Evolutionary conservation across 306 rosid species (phyloP), one percentile per base, ranked within the genome.

Genomic region (Senna siamea): DNA sequence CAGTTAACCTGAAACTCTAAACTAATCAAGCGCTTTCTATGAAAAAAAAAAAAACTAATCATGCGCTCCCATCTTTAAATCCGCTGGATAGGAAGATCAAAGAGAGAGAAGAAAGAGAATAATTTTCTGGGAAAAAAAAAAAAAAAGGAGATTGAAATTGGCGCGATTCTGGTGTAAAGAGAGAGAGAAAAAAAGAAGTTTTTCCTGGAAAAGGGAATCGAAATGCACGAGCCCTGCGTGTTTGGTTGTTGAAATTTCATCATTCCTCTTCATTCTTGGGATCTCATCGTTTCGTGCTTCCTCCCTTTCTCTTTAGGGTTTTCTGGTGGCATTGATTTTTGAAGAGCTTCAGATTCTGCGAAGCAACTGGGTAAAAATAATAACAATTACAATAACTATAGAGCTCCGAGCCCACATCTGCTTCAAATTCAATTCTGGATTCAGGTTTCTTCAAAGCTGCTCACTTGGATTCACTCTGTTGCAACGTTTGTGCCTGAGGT

Each of bases 361-460:
- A 66, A 64, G 15, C 66, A 71, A 74, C 34, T 52, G 22, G 19
- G n/a, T 38, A 32, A 34, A 10, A 9, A 14, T n/a, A 50, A 0
- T n/a, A 17, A n/a, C 4, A 48, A 15, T 26, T 1, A 26, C 30
- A 26, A 26, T 3, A 26, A 26, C 30, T 1, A 26, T 26, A 26
- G 30, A 26, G 30, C 30, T 1, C 3, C 30, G 30, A 26, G 6
- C 50, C 8, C 32, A 18, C 40, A 18, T 13, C 62, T 15, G 19
- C 72, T 23, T 69, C 75, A 65, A 75, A 57, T 63, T 74, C 73
- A 74, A 74, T 50, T 77, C 76, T 74, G 83, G 83, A 81, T 64
- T 59, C 70, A 40, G 48, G 6, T 73, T 69, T 52, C 59, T 34
- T 72, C 75, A 40, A 18, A 62, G 9, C 75, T 22, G 23, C 53